Base-by-base conservation (phyloP, 1,284 basidiomycete species). In the Schizophyllum amplum region DNA sequence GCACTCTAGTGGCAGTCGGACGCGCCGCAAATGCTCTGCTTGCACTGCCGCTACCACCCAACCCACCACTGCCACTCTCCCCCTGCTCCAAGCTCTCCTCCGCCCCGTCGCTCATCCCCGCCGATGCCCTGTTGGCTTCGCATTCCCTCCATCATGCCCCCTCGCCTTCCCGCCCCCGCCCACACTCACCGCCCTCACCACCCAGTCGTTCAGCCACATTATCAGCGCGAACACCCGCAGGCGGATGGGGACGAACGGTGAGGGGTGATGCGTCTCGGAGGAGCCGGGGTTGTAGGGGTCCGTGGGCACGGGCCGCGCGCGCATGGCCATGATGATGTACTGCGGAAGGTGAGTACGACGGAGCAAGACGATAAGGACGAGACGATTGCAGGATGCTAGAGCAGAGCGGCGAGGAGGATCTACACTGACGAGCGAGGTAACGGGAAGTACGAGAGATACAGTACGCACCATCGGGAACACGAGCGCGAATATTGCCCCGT, bases 251-350 rank as follows among this genome's bases (percentile, higher is more conserved):
- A 92, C 64, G 64, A 84, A 83, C 4, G 89, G 87, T 23, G 86
- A 85, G 9, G 85, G 84, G 66, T 87, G 81, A 51, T 77, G 78
- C 59, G 81, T 72, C 21, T 64, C 69, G 4, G 72, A 63, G 11
- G 74, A n/a, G n/a, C n/a, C 63, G 5, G 87, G 86, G 61, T 82
- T 86, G 66, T 86, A 88, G 6, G 88, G 89, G 64, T 88, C 86
- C 47, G 74, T 63, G 0, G 86, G 87, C 20, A 82, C 71, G 0
- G 87, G 87, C 3, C 73, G 76, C 4, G 84, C 84, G 61, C 85
- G 81, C 76, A 83, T 86, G 22, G 87, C 84, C 80, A 91, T 82
- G 64, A 92, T 88, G 55, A 90, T 83, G 68, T 83, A 87, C 88
- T 90, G 59, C 5, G 17, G 60, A 56, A 52, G 59, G 47, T 49